phyloP scores from a whole-genome alignment of 805 yeast species.

The Priceomyces medius region DNA sequence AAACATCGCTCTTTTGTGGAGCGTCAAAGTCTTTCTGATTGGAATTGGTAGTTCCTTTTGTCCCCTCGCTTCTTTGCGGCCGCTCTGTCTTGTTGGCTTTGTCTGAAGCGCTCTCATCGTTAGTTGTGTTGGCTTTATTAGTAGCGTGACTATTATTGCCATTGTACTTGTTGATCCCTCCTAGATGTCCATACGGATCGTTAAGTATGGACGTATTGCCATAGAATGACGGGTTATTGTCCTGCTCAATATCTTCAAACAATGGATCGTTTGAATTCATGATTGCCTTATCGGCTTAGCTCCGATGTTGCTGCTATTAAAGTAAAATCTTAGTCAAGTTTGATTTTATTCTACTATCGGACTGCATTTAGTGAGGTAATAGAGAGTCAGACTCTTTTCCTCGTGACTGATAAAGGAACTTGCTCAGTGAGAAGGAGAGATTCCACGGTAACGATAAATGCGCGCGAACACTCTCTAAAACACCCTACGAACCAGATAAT shows the following conservation, averaged over 20 bases:
- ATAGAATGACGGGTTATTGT: conserved; percentile 45
- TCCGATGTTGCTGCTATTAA: too few species aligned
- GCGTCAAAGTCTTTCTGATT: background rate
- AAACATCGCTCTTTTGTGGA: background rate
- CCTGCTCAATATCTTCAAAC: conserved; percentile 44
- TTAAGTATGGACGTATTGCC: conserved; percentile 29
- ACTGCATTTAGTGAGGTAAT: too few species aligned
- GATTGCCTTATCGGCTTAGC: background rate
- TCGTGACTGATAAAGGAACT: too few species aligned
- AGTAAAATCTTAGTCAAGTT: too few species aligned
- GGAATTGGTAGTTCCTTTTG: background rate
- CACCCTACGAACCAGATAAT: too few species aligned
- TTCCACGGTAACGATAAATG: too few species aligned
- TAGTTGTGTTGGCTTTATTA: background rate
- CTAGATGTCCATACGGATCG: conserved; percentile 24
- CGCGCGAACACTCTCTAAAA: too few species aligned
- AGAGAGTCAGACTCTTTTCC: too few species aligned
- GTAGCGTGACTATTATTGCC: conserved; percentile 1
- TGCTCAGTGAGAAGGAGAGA: too few species aligned
- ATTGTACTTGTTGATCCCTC: background rate
- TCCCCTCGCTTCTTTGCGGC: background rate
- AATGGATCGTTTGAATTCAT: conserved; percentile 14
- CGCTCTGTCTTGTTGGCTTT: background rate
- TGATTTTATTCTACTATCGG: too few species aligned
- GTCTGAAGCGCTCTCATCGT: background rate